Evolutionary conservation across 2,329 filamentous ascomycete species (phyloP), one percentile per base, ranked within the genome.

Genomic region (Aspergillus uvarum): DNA sequence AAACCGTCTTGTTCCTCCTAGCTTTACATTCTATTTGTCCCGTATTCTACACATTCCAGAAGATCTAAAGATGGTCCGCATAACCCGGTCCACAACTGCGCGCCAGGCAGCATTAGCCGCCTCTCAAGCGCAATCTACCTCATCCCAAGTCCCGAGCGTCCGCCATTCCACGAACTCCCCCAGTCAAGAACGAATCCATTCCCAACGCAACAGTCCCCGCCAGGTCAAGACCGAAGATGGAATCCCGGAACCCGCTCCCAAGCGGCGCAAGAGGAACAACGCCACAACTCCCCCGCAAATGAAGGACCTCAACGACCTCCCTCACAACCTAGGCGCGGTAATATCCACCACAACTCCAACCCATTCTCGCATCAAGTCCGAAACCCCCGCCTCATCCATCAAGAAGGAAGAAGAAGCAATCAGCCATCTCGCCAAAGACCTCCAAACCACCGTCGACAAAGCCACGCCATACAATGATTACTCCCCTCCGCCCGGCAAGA

Each of bases 241-340:
- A 2, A 44, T 44, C 38, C 38, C 77, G 19, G 63, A 71, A 31
- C 60, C 70, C 26, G 22, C 50, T 16, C 63, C 44, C 57, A 71
- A 63, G 73, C 79, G 26, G 32, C 60, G 38, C 62, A 69, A 65
- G 49, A 63, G 52, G 51, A 63, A 57, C 51, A 32, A 19, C n/a
- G 3, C 38, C 16, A n/a, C 38, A n/a, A 44, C 26, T n/a, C 31
- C 50, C 19, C 50, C 59, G 42, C 56, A 56, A 44, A 24, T 22
- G 4, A 54, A 56, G 19, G 62, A 63, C 22, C 38, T 75, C 56
- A 76, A 84, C 60, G 80, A 84, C 52, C 72, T 86, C 42, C 84
- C 84, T 16, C 84, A 87, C 70, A 85, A 84, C 52, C 72, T 87
- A n/a, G 83, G 82, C 5, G 71, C 72, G 6, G 63, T 56, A 26